Evolutionary conservation across 2,329 filamentous ascomycete species (phyloP).

Genomic region (Diplodia seriata): DNA sequence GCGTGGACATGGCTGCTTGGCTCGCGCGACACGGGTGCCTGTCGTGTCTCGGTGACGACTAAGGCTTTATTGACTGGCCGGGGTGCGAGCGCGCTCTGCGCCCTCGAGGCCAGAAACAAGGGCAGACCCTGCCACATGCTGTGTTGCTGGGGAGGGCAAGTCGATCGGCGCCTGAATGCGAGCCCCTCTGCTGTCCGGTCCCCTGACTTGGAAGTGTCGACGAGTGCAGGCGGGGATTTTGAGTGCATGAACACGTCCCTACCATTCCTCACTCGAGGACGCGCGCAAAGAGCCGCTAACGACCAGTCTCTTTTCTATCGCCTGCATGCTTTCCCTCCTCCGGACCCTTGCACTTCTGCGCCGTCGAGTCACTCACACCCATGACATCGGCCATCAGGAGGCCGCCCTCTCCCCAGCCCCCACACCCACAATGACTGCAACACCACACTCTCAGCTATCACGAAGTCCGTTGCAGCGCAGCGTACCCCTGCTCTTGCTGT

Average conservation of each 20-base stretch:
- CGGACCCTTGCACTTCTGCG: not conserved
- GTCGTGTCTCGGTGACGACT: not conserved
- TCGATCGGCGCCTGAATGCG: not conserved
- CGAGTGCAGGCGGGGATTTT: not conserved
- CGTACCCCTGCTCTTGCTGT: not conserved
- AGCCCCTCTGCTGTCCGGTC: not conserved
- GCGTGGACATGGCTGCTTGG: not conserved
- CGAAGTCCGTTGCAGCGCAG: not conserved
- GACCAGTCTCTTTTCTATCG: not conserved
- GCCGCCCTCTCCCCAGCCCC: not conserved
- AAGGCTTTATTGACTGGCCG: not conserved
- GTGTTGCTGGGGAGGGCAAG: conserved; percentile 3
- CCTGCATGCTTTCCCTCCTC: not conserved
- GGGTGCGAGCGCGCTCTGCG: not conserved
- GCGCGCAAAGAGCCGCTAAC: not conserved
- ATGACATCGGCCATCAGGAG: conserved; percentile 12
- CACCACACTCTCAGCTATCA: not conserved
- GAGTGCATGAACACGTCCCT: no score
- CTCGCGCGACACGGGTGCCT: not conserved
- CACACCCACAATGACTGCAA: not conserved
- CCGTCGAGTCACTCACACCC: not conserved
- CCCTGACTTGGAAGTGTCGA: not conserved
- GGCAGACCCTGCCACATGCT: not conserved
- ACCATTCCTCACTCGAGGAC: not conserved
- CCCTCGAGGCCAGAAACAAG: not conserved